phyloP scores from a whole-genome alignment of 2,329 filamentous ascomycete genomes.

The Aspergillaceae sp. region DNA sequence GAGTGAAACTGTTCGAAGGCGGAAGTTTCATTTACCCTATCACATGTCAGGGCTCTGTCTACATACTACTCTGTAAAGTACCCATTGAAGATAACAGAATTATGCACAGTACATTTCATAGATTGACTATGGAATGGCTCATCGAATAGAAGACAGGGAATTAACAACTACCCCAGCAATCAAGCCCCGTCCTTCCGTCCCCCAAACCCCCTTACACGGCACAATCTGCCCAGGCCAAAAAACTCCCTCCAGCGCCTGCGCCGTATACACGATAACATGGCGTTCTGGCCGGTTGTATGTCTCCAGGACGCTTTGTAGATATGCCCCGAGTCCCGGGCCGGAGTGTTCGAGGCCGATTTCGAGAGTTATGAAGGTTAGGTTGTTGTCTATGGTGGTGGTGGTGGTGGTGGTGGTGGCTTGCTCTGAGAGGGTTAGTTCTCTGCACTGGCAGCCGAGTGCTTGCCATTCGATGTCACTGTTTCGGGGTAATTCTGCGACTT shows the following conservation, averaged over 20 bases:
- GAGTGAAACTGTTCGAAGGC: conserved; percentile 4
- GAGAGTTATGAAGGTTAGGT: conserved; percentile 20
- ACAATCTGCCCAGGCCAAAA: conserved; percentile 29
- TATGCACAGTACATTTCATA: no score
- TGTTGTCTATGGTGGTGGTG: conserved; percentile 15
- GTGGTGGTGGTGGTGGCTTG: conserved; percentile 9
- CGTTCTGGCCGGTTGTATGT: conserved; percentile 8
- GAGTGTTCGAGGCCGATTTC: conserved; percentile 19
- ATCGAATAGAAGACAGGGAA: no score
- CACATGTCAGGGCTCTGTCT: not conserved
- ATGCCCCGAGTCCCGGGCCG: conserved; percentile 11
- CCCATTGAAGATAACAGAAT: no score
- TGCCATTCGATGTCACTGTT: conserved; percentile 76
- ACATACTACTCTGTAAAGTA: no score
- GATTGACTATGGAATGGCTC: no score
- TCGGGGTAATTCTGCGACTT: conserved; percentile 70
- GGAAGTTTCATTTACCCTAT: conserved; percentile 7
- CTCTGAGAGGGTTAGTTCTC: conserved; percentile 16
- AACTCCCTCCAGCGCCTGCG: conserved; percentile 11
- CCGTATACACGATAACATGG: conserved; percentile 31
- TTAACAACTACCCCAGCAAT: conserved; percentile 28
- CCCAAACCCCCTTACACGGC: conserved; percentile 37
- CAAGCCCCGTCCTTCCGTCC: conserved; percentile 23
- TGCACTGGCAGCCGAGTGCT: conserved; percentile 50
- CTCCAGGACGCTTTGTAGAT: conserved; percentile 17